phyloP scores from a whole-genome alignment of 805 yeast species.

The Lipomyces kockii region DNA sequence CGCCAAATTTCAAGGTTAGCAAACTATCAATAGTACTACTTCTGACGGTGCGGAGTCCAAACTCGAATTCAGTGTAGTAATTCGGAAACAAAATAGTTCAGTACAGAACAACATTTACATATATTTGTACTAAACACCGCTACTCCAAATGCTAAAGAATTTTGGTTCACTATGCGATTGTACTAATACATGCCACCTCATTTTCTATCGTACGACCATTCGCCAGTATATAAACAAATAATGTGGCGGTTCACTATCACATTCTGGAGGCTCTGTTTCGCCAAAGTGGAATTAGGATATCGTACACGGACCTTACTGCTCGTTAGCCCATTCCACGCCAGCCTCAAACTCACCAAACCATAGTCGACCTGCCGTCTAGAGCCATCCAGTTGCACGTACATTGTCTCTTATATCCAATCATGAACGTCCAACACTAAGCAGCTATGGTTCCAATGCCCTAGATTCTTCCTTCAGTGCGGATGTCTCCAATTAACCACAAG shows the following conservation, averaged over 20 bases:
- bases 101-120: too few species aligned
- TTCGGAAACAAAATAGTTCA: too few species aligned
- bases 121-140: background rate
- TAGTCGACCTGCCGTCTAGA: too few species aligned
- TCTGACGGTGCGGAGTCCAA: too few species aligned
- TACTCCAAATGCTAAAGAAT: background rate
- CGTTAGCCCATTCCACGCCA: background rate
- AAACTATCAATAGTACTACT: too few species aligned
- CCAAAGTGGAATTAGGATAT: background rate
- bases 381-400: too few species aligned
- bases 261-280: background rate
- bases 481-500: background rate
- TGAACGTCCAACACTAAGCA: background rate
- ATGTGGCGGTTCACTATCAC: background rate
- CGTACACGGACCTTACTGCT: background rate
- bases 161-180: background rate
- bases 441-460: background rate
- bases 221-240: background rate
- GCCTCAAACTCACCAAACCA: too few species aligned
- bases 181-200: background rate
- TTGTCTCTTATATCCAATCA: too few species aligned
- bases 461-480: background rate
- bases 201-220: background rate
- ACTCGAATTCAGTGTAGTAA: too few species aligned
- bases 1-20: too few species aligned